Evolutionary conservation across 805 yeast species (phyloP).

Genomic region (Yamadazyma kitorensis): DNA sequence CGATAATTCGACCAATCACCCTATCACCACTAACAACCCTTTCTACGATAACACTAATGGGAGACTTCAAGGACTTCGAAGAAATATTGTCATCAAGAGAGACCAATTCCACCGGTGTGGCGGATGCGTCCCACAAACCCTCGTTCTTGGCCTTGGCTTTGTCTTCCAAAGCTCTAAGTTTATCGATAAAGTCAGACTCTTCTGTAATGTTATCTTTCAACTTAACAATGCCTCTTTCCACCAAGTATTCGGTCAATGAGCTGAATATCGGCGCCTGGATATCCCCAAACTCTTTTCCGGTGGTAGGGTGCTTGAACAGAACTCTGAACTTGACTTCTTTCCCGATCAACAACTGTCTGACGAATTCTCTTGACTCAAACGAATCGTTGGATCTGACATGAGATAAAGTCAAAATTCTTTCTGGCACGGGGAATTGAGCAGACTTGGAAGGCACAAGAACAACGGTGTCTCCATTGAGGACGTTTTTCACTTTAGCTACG

Average conservation of each 20-base stretch:
- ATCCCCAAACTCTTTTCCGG: slow-evolving; percentile 71
- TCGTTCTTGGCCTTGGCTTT: slow-evolving; percentile 47
- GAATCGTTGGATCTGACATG: slow-evolving; percentile 60
- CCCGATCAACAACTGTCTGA: slow-evolving; percentile 63
- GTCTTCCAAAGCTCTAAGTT: slow-evolving; percentile 41
- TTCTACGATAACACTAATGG: slow-evolving; percentile 63
- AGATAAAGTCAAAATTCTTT: slow-evolving; percentile 62
- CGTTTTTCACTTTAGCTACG: slow-evolving; percentile 65
- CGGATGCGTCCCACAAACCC: slow-evolving; percentile 52
- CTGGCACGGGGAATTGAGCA: slow-evolving; percentile 46
- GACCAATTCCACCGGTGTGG: slow-evolving; percentile 18
- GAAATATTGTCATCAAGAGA: slow-evolving; percentile 30
- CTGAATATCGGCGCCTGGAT: slow-evolving; percentile 59
- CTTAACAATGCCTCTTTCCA: slow-evolving; percentile 60
- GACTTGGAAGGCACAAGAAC: slow-evolving; percentile 52
- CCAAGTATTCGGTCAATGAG: slow-evolving; percentile 54
- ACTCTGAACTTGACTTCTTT: slow-evolving; percentile 61
- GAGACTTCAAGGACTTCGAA: slow-evolving; percentile 34
- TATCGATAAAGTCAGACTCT: slow-evolving; percentile 37
- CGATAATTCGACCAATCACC: slow-evolving; percentile 55
- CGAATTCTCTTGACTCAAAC: slow-evolving; percentile 57
- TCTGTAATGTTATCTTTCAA: slow-evolving; percentile 51
- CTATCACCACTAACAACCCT: slow-evolving; percentile 79
- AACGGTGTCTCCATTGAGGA: slow-evolving; percentile 68
- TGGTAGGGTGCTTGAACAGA: slow-evolving; percentile 46